Conservation (phyloP, 192 early-diverging fungal genomes). For the Podila verticillata region DNA sequence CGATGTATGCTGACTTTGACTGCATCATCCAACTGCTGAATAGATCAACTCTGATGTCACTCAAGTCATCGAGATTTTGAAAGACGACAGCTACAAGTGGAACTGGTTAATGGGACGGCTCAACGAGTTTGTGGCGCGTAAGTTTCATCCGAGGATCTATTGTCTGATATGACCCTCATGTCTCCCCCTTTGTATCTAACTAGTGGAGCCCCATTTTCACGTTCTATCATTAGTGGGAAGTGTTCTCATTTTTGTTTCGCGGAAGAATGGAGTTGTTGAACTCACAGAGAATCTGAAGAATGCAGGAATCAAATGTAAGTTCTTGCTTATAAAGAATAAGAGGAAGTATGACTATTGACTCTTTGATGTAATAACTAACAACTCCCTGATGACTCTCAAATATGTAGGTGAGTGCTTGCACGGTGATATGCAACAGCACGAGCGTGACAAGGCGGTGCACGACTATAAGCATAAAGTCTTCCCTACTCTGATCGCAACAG, state of each 20-base stretch:
- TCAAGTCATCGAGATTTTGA: conserved; percentile 69
- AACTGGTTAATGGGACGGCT: conserved; percentile 73
- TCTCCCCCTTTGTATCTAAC: too few relatives aligned
- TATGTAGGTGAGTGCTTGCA: conserved; percentile 67
- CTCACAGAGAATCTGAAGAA: conserved; percentile 69
- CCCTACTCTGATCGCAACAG: conserved; percentile 70
- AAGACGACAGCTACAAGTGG: conserved; percentile 79
- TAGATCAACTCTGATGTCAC: conserved; percentile 80
- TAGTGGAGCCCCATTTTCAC: not conserved
- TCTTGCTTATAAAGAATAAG: not conserved
- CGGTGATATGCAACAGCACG: conserved; percentile 80
- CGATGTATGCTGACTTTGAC: not conserved
- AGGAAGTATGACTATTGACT: not conserved
- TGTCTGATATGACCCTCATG: not conserved
- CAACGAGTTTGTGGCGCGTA: conserved; percentile 63
- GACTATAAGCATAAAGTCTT: conserved; percentile 72
- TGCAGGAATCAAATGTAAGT: conserved; percentile 67
- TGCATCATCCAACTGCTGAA: not conserved
- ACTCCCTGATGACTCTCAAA: not conserved
- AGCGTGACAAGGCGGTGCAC: conserved; percentile 76
- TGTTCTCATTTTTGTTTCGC: conserved; percentile 80
- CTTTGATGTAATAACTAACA: not conserved
- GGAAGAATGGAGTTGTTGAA: conserved; percentile 78
- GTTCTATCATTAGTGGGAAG: conserved; percentile 60
- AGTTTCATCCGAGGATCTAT: not conserved